Base-by-base conservation (phyloP, 208 protist species). In the Acanthamoeba culbertsoni region DNA sequence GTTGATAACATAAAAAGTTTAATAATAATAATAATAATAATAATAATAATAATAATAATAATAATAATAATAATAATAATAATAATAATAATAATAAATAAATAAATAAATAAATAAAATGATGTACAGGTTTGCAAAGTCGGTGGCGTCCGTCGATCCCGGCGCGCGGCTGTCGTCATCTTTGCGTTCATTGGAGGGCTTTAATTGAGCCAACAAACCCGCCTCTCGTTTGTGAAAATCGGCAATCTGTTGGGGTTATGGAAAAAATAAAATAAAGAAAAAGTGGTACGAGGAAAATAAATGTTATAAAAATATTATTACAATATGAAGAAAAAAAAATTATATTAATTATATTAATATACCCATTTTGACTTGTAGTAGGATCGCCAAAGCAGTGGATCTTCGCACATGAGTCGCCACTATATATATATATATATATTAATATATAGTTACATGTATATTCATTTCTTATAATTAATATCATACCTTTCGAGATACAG, bases 321-420 rank as follows among this genome's bases (percentile, higher is more conserved):
- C n/a, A n/a, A n/a, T n/a, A n/a, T n/a, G n/a, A n/a, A n/a, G n/a
- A n/a, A n/a, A n/a, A n/a, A n/a, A n/a, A n/a, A n/a, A n/a, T n/a
- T n/a, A n/a, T n/a, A n/a, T n/a, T n/a, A n/a, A n/a, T n/a, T n/a
- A n/a, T n/a, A n/a, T n/a, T n/a, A n/a, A 14, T 35, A 28, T 28
- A 88, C 77, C 77, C 77, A 88, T 20, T 62, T 1, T 14, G 4
- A 1, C 23, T 62, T 88, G 53, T 63, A 88, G 31, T 62, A 88
- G 31, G 77, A 40, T 8, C 77, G 77, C 77, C 77, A 88, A 20
- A 88, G 53, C 2, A 88, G 33, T 14, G 77, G 53, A 62, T 88
- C 77, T 7, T 88, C 53, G 77, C 77, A 88, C 53, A 88, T 37
- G 53, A 65, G 77, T 1, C 53, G 42, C 77, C 77, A 88, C 77